A percentile compares a stretch with the other conserved stretches of the same genome.
phyloP scores from a whole-genome alignment of 75 land plant species.

The Cryptomeria japonica region DNA sequence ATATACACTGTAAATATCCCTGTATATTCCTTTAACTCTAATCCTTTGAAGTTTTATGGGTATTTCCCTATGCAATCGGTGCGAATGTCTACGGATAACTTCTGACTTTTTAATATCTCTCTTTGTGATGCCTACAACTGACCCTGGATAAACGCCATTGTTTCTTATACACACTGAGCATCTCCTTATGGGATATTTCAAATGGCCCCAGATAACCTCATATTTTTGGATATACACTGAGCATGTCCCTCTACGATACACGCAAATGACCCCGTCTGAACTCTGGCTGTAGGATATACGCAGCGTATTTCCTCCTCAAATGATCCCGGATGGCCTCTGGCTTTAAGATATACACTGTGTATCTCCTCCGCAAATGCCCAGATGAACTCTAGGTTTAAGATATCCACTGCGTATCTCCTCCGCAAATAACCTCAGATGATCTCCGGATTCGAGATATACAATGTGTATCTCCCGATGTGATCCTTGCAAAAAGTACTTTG shows the following conservation, averaged over 20 bases:
- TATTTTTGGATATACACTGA: not conserved
- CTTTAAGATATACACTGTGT: not conserved
- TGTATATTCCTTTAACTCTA: not conserved
- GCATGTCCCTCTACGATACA: not conserved
- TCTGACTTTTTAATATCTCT: too few species aligned
- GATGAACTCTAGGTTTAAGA: not conserved
- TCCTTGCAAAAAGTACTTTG: not conserved
- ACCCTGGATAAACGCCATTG: not conserved
- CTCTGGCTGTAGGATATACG: not conserved
- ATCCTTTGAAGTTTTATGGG: not conserved
- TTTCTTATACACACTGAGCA: not conserved
- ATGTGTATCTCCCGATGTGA: not conserved
- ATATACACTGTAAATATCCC: not conserved
- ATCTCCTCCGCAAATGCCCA: not conserved
- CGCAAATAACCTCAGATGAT: not conserved
- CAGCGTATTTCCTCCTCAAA: not conserved
- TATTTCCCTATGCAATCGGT: not conserved
- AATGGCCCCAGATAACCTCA: not conserved
- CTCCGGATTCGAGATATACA: not conserved
- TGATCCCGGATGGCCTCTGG: not conserved
- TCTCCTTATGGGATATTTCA: not conserved
- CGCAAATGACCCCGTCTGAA: not conserved
- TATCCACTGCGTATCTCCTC: not conserved
- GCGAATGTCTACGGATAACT: too few species aligned
- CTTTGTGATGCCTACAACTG: not conserved